Percentiles rank a stretch among this genome's conserved stretches.
These are phyloP conservation scores for Hypoxylon sp. DNA, from an alignment of 2,329 filamentous ascomycete genomes.

Conservation along the genomic window DNA sequence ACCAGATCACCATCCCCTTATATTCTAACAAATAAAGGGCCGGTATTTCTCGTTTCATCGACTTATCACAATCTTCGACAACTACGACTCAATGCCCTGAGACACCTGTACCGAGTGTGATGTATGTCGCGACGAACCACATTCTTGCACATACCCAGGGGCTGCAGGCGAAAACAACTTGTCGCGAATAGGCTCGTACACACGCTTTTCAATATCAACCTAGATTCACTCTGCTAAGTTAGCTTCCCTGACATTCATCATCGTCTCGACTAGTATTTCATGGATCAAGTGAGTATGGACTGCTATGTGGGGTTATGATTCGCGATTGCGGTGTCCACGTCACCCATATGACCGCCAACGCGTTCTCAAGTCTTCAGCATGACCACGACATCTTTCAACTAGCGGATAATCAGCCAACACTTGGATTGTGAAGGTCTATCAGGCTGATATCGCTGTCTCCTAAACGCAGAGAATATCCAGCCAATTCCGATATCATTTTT, in stretches of 20 bases:
- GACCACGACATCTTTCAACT: constrained; percentile 36
- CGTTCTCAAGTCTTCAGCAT: constrained; percentile 26
- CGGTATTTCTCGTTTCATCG: constrained; percentile 34
- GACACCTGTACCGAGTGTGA: constrained; percentile 13
- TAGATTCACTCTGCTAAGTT: constrained; percentile 3
- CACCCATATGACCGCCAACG: constrained; percentile 38
- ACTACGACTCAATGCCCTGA: constrained; percentile 51
- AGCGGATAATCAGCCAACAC: constrained; percentile 11
- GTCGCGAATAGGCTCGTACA: constrained; percentile 9
- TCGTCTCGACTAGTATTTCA: constrained; percentile 7
- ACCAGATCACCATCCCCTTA: constrained; percentile 25
- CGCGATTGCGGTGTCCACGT: constrained; percentile 44
- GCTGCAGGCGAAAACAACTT: constrained; percentile 13
- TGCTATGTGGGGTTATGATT: constrained; percentile 38
- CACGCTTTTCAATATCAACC: constrained; percentile 1
- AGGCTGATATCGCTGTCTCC: background rate
- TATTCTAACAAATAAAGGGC: constrained; percentile 27
- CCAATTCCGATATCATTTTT: background rate
- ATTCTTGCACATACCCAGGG: constrained; percentile 13
- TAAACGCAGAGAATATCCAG: background rate
- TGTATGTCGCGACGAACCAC: constrained; percentile 24
- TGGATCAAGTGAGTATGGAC: constrained; percentile 17
- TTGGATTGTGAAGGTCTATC: background rate
- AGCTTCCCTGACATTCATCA: background rate
- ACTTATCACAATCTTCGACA: constrained; percentile 46